These are phyloP conservation scores for Penium margaritaceum DNA, from an alignment of 139 green algal species.

Conservation along the genomic window DNA sequence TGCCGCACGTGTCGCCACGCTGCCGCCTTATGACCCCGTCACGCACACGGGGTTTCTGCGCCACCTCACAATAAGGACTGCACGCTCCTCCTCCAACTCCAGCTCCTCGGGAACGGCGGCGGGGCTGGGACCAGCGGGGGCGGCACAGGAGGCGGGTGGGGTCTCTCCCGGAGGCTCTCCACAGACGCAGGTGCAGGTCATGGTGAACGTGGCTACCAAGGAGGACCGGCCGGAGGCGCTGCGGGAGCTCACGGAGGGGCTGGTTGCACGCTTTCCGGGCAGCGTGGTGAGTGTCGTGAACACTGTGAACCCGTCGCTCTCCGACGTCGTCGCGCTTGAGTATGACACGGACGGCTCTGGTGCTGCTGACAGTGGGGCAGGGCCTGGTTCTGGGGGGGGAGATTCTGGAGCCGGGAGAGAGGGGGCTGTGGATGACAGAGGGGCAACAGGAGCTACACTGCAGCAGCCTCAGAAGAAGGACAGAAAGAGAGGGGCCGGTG, in stretches of 20 bases:
- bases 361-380: too few species aligned
- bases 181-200: constrained; percentile 8
- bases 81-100: too few species aligned
- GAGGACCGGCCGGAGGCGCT: background rate
- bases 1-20: background rate
- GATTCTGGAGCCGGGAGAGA: background rate
- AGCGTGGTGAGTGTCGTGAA: constrained; percentile 56
- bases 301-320: constrained; percentile 35
- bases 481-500: background rate
- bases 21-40: constrained; percentile 41
- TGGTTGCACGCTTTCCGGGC: too few species aligned
- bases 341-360: too few species aligned
- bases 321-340: background rate
- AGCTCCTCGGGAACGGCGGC: too few species aligned
- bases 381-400: background rate
- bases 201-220: constrained; percentile 29
- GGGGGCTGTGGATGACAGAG: background rate
- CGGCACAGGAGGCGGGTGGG: too few species aligned
- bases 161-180: too few species aligned
- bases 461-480: background rate
- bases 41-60: constrained; percentile 49
- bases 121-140: too few species aligned
- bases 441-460: background rate
- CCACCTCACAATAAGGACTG: constrained; percentile 51
- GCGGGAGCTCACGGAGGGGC: too few species aligned